Conservation (phyloP, 2,329 filamentous ascomycete genomes). For the Mycosphaerella arachidis region DNA sequence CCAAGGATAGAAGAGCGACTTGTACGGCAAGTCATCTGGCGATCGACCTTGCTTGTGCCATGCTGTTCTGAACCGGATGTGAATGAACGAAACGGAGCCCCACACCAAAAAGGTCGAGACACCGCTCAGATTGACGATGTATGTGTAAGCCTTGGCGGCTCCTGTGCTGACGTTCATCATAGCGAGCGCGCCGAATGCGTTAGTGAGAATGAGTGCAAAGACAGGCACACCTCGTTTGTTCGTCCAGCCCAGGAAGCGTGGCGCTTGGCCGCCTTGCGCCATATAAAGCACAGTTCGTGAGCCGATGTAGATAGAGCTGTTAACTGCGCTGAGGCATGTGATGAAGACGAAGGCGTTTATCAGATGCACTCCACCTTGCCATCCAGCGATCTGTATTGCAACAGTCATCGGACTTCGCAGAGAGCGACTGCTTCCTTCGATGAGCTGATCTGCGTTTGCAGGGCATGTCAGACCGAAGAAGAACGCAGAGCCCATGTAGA, state of each 20-base stretch:
- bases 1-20: conserved; percentile 48
- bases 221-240: conserved; percentile 58
- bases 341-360: conserved; percentile 75
- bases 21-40: conserved; percentile 46
- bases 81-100: conserved; percentile 65
- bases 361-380: conserved; percentile 68
- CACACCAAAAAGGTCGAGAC: conserved; percentile 70
- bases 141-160: conserved; percentile 60
- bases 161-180: conserved; percentile 70
- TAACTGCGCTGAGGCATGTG: conserved; percentile 62
- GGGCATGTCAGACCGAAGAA: conserved; percentile 73
- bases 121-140: conserved; percentile 61
- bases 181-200: conserved; percentile 65
- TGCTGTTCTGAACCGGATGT: conserved; percentile 65
- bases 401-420: conserved; percentile 68
- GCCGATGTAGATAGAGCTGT: conserved; percentile 72
- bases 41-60: conserved; percentile 57
- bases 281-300: conserved; percentile 72
- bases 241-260: conserved; percentile 63
- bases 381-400: conserved; percentile 69
- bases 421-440: conserved; percentile 58
- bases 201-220: conserved; percentile 62
- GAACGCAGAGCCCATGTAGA: conserved; percentile 66
- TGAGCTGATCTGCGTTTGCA: conserved; percentile 60
- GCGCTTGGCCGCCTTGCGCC: conserved; percentile 68